These are phyloP conservation scores for Talaromyces sp. DNA, from an alignment of 2,329 filamentous ascomycete genomes.

Conservation along the genomic window DNA sequence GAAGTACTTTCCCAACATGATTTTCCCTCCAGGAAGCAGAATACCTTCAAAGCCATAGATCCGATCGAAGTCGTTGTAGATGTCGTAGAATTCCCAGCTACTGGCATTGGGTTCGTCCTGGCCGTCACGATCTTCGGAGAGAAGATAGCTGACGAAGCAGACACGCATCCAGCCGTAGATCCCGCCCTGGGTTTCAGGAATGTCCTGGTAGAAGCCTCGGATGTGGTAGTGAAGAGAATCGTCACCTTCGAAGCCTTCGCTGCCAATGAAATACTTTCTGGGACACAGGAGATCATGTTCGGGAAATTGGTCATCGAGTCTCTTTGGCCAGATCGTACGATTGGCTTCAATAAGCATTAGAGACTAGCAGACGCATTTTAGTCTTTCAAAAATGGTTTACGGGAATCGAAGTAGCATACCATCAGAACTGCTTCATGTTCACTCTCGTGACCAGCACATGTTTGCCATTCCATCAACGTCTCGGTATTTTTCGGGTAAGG, in stretches of 20 bases:
- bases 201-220: constrained; percentile 36
- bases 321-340: constrained; percentile 27
- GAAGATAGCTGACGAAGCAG: constrained; percentile 34
- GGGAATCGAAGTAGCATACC: neutral
- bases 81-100: constrained; percentile 18
- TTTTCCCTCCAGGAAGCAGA: constrained; percentile 45
- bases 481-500: constrained; percentile 27
- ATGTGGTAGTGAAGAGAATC: constrained; percentile 22
- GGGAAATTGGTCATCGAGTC: constrained; percentile 27
- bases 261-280: constrained; percentile 28
- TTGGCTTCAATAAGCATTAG: constrained; percentile 14
- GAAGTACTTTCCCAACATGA: constrained; percentile 50
- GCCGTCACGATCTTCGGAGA: neutral
- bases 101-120: constrained; percentile 5
- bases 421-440: constrained; percentile 12
- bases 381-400: neutral
- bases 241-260: constrained; percentile 19
- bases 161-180: constrained; percentile 38
- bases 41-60: constrained; percentile 48
- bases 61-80: constrained; percentile 29
- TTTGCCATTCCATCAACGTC: constrained; percentile 31
- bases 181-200: constrained; percentile 26
- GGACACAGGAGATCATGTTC: neutral
- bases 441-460: constrained; percentile 32
- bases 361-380: neutral